Conservation (phyloP, 1,284 basidiomycete species). For the Malassezia sp. region DNA sequence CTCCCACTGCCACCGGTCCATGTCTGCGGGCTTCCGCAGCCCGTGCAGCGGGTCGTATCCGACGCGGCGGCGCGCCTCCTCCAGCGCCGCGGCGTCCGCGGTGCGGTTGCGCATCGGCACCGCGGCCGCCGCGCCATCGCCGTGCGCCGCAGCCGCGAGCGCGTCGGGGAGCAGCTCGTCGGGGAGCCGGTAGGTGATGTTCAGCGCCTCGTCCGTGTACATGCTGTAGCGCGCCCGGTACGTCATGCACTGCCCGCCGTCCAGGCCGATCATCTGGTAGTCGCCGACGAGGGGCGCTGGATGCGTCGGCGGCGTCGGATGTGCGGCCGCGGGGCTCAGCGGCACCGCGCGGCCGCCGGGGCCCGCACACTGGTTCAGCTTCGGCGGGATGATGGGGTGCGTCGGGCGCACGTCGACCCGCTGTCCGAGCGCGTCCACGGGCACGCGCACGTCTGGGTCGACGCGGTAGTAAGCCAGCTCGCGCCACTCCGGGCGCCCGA, state of each 20-base stretch:
- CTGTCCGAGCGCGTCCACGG: slow-evolving; percentile 14
- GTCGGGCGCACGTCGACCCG: slow-evolving; percentile 15
- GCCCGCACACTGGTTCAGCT: slow-evolving; percentile 33
- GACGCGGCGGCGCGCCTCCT: slow-evolving; percentile 14
- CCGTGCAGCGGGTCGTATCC: slow-evolving; percentile 38
- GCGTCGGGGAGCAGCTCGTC: slow-evolving; percentile 27
- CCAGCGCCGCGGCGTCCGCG: background rate
- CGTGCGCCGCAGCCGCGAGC: slow-evolving; percentile 26
- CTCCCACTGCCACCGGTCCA: slow-evolving; percentile 39
- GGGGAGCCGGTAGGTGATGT: slow-evolving; percentile 42
- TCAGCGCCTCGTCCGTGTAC: slow-evolving; percentile 46
- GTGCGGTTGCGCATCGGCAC: slow-evolving; percentile 22
- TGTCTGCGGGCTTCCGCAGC: slow-evolving; percentile 24
- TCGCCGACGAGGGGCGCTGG: slow-evolving; percentile 41
- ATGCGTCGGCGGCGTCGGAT: slow-evolving; percentile 41
- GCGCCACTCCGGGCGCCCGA: slow-evolving; percentile 44
- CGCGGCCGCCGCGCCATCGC: slow-evolving; percentile 44
- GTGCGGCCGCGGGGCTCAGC: slow-evolving; percentile 26
- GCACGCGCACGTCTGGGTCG: slow-evolving; percentile 37
- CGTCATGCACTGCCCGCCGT: slow-evolving; percentile 41
- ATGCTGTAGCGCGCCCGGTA: slow-evolving; percentile 40
- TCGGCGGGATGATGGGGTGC: slow-evolving; percentile 30
- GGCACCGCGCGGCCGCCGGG: slow-evolving; percentile 32
- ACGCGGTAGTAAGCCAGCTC: slow-evolving; percentile 45
- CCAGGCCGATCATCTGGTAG: slow-evolving; percentile 36